A percentile compares a stretch with the other conserved stretches of the same genome.
These are phyloP conservation scores for Excoecaria cochinchinensis DNA, from an alignment of 345 rosid genomes.

Conservation along the genomic window DNA sequence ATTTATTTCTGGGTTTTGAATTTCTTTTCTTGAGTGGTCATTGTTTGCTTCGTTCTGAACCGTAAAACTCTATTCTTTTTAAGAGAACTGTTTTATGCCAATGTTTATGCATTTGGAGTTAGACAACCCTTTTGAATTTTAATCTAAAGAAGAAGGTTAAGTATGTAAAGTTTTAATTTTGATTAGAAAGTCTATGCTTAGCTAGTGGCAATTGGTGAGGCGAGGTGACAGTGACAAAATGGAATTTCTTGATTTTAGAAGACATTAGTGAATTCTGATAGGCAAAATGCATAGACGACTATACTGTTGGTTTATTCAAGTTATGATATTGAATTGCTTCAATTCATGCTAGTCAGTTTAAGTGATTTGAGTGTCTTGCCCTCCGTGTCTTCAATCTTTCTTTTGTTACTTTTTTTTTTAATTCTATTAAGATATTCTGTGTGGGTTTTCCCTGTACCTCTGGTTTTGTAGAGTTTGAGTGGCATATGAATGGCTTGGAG, in stretches of 20 bases:
- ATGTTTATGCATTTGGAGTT: not conserved
- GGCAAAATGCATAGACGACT: not conserved
- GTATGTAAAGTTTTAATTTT: not conserved
- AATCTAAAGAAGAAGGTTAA: not conserved
- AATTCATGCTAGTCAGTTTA: not conserved
- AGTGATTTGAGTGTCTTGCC: not conserved
- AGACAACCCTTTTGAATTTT: not conserved
- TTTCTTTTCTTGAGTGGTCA: not conserved
- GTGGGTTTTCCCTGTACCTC: not conserved
- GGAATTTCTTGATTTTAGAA: not conserved
- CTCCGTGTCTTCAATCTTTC: not conserved
- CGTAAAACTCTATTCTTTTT: not conserved
- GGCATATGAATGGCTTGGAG: constrained; percentile 58
- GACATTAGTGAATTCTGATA: not conserved
- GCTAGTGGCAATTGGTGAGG: too few species aligned
- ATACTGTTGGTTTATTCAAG: not conserved
- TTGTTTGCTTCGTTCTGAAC: not conserved
- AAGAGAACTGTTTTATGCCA: too few species aligned
- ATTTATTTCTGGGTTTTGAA: not conserved
- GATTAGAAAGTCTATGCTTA: not conserved
- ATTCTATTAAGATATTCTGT: not conserved
- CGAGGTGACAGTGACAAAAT: not conserved
- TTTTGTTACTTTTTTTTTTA: not conserved
- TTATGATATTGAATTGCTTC: not conserved
- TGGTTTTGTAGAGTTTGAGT: constrained; percentile 7